Evolutionary conservation across 1,284 basidiomycete species (phyloP), one percentile per base, ranked within the genome.

Genomic region (Fomitopsis betulina): DNA sequence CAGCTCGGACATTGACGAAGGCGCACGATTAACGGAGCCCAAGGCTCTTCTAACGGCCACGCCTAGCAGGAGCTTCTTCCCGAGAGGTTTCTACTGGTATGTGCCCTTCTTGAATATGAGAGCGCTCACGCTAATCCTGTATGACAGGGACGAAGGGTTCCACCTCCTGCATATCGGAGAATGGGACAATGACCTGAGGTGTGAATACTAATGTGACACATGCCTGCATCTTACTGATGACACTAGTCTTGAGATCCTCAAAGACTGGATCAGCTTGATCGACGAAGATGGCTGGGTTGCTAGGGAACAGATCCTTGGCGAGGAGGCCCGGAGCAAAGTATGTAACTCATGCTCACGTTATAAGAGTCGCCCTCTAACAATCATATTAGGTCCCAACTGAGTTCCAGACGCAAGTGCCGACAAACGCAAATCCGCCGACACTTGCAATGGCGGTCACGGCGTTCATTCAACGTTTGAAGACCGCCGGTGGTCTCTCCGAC

Each of bases 261-360:
- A 87, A 65, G 85, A 88, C 65, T 98, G 95, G 95, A 86, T 97
- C 60, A 76, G 86, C 59, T 80, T 97, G 43, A 93, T 97, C 58
- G 94, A 98, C 68, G 88, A 91, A 32, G 85, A 97, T 65, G 95
- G 95, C 2, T 98, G 95, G 95, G 91, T 98, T 54, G 95, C 87
- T 2, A 82, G 96, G 19, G 95, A 98, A 74, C 95, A 98, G 71
- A 97, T 97, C 60, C 81, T 98, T 0, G 95, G 95, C 8, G 94
- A 96, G 63, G 95, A 98, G 76, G 94, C 96, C 3, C 84, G 95
- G 43, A 96, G 92, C 78, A 92, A 89, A 73, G 91, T 88, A 40
- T 37, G 35, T 37, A 10, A 37, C 39, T 17, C 23, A 35, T 15
- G 8, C 23, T 23, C 21, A 27, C 19, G 10, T 17, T 27, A 6